Conservation (phyloP, 2,329 filamentous ascomycete species). For the Exophiala alcalophila region DNA sequence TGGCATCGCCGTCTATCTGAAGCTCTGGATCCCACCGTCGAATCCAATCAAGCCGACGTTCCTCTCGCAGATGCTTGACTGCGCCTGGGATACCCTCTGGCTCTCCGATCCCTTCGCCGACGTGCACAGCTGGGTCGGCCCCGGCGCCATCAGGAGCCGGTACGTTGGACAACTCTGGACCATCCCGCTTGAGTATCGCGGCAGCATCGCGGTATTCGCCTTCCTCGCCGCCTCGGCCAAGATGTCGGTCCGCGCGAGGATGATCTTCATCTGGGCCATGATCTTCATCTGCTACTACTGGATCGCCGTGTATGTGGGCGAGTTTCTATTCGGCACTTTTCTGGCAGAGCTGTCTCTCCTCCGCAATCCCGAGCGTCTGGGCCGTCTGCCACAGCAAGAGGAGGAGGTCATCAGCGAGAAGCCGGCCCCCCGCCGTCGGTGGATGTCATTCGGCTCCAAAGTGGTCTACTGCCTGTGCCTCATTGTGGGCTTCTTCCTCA, state of each 20-base stretch:
- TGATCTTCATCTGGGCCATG: slow-evolving; percentile 12
- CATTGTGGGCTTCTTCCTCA: slow-evolving; percentile 9
- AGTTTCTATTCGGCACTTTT: slow-evolving; percentile 42
- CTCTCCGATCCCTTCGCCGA: slow-evolving; percentile 36
- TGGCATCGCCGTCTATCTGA: slow-evolving; percentile 39
- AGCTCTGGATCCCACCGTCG: slow-evolving; percentile 40
- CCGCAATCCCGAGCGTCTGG: slow-evolving; percentile 40
- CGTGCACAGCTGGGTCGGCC: slow-evolving; percentile 31
- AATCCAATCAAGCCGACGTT: slow-evolving; percentile 8
- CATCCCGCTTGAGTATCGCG: slow-evolving; percentile 34
- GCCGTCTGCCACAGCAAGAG: background rate
- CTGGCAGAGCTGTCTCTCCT: slow-evolving; percentile 36
- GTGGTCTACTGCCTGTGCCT: slow-evolving; percentile 1
- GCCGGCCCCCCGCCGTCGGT: background rate
- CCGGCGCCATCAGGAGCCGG: slow-evolving; percentile 32
- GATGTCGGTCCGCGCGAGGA: slow-evolving; percentile 6
- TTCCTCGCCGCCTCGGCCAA: slow-evolving; percentile 20
- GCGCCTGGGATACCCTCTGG: slow-evolving; percentile 30
- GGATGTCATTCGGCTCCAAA: background rate
- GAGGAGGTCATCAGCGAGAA: slow-evolving; percentile 1
- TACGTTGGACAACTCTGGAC: slow-evolving; percentile 47
- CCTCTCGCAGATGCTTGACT: slow-evolving; percentile 19
- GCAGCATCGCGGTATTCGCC: slow-evolving; percentile 23
- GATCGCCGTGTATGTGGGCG: slow-evolving; percentile 37
- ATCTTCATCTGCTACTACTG: slow-evolving; percentile 28